phyloP scores from a whole-genome alignment of 2,329 filamentous ascomycete species.

The Alternaria tenuissima region DNA sequence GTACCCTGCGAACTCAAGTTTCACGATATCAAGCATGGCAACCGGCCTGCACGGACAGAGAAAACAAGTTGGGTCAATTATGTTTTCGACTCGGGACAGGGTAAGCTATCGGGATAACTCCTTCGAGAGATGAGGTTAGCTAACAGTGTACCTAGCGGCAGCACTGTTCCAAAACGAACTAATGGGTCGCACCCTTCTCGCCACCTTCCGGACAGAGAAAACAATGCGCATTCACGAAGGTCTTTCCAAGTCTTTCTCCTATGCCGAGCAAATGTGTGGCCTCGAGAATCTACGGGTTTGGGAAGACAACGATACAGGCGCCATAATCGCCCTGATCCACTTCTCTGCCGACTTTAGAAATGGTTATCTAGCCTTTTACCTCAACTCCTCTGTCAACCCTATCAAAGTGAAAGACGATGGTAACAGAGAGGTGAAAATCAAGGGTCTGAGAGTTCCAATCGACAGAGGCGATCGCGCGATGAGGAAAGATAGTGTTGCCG shows the following conservation, averaged over 20 bases:
- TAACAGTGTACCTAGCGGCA: constrained; percentile 34
- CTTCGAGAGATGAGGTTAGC: neutral
- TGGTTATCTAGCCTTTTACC: constrained; percentile 56
- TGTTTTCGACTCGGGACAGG: constrained; percentile 47
- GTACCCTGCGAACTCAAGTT: constrained; percentile 51
- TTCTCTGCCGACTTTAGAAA: constrained; percentile 54
- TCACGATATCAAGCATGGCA: constrained; percentile 50
- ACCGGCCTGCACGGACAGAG: constrained; percentile 41
- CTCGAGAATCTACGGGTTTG: constrained; percentile 58
- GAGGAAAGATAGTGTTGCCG: constrained; percentile 34
- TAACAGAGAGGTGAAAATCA: constrained; percentile 51
- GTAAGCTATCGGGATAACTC: constrained; percentile 19
- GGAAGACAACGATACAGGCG: constrained; percentile 55
- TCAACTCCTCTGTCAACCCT: constrained; percentile 51
- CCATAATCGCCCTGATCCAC: constrained; percentile 56
- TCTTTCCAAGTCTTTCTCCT: constrained; percentile 51
- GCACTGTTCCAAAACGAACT: constrained; percentile 57
- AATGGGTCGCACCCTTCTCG: constrained; percentile 55
- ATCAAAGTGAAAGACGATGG: constrained; percentile 55
- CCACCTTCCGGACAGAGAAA: constrained; percentile 54
- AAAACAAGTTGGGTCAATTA: constrained; percentile 58
- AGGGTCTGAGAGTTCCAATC: constrained; percentile 51
- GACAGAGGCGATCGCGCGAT: constrained; percentile 23
- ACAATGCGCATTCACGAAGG: constrained; percentile 57
- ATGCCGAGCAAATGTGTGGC: constrained; percentile 59